Base-by-base conservation (phyloP, 108 stramenopile species). In the Aurantiochytrium sp. region DNA sequence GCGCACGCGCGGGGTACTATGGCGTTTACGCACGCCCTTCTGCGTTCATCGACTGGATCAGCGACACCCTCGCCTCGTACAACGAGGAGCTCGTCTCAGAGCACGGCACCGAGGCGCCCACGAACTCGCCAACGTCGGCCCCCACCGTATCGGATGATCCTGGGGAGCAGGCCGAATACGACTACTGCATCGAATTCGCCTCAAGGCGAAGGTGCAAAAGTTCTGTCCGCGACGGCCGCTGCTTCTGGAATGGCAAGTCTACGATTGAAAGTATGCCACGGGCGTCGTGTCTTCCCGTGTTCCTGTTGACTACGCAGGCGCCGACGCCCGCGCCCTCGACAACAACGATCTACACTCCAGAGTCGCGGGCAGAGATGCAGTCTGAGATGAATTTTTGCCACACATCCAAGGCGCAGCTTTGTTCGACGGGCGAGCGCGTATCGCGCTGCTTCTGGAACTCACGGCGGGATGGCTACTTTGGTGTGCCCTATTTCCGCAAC, bases 1-100 rank as follows among this genome's bases (percentile, higher is more conserved):
- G 73, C 73, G 73, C 73, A 48, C 73, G 73, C 36, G 73, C 39
- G 32, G 45, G 30, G 15, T 48, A 39, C 17, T 81, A 81, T 48
- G 73, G 73, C 1, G 73, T 81, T 6, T 81, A 81, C 24, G 45
- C 73, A 27, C 73, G 73, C 73, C 59, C 59, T 15, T 65, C 59
- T 34, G 27, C 27, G 10, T 65, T 65, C 59, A 65, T 65, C 59
- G 34, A 65, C 24, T 65, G 59, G 59, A 65, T 65, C 34, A 19
- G 19, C 8, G 59, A 65, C 8, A 65, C 59, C 0, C 59, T 65
- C 34, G 24, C 8, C 27, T 10, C 6, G 12, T 65, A 65, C 2
- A 19, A 19, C 34, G 59, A 65, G 59, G 59, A 52, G 50, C 50
- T 52, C 1, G 17, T 27, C 59, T 24, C 34, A 4, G 59, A 34